Percentiles rank a stretch among this genome's conserved stretches.
Conservation (phyloP, 306 rosid genomes). For the apple (Malus domestica) region ASM211411v1 NC_041803.1:37219501-37220000, state of each 20-base stretch:
- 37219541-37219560: slow-evolving; percentile 74
- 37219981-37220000: slow-evolving; percentile 85
- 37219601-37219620: slow-evolving; percentile 68
- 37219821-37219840: slow-evolving; percentile 32
- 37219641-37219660: slow-evolving; percentile 49
- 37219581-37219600: slow-evolving; percentile 62
- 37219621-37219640: slow-evolving; percentile 78
- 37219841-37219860: slow-evolving; percentile 78
- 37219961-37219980: slow-evolving; percentile 78
- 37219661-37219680: slow-evolving; percentile 59
- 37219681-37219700: slow-evolving; percentile 72
- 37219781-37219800: slow-evolving; percentile 72
- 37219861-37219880: slow-evolving; percentile 74
- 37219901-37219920: slow-evolving; percentile 84
- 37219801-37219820: slow-evolving; percentile 70
- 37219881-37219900: slow-evolving; percentile 82
- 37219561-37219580: slow-evolving; percentile 74
- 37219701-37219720: slow-evolving; percentile 58
- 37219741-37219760: slow-evolving; percentile 70
- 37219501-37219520: slow-evolving; percentile 68
- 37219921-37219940: slow-evolving; percentile 94
- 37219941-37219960: slow-evolving; percentile 79
- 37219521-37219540: slow-evolving; percentile 59
- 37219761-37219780: slow-evolving; percentile 47
- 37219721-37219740: slow-evolving; percentile 69